A percentile compares a stretch with the other conserved stretches of the same genome.
Conservation (phyloP, 345 rosid species). For the Populus pruinosa region DNA sequence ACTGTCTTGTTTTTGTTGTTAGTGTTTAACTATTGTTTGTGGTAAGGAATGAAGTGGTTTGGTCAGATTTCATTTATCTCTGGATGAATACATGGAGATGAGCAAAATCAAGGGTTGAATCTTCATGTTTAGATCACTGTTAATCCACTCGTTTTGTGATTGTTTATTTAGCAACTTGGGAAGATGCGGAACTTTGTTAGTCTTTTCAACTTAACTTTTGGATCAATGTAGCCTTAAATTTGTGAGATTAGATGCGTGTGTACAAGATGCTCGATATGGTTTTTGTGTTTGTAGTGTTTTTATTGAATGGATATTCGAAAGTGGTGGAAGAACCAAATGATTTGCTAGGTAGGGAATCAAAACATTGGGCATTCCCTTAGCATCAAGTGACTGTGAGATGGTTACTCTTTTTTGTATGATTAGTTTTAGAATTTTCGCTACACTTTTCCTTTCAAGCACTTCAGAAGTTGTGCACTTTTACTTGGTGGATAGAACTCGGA, state of each 20-base stretch:
- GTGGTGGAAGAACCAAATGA: neutral
- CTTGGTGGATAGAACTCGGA: neutral
- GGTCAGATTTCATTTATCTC: neutral
- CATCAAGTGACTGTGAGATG: neutral
- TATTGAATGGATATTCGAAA: neutral
- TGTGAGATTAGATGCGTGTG: neutral
- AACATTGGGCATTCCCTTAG: neutral
- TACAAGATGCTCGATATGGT: neutral
- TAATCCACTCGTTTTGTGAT: neutral
- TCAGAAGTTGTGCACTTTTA: neutral
- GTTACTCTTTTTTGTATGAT: neutral
- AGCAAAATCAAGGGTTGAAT: neutral
- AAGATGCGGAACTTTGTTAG: neutral
- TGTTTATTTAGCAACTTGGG: neutral
- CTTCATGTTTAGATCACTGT: neutral
- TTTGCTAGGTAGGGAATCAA: neutral
- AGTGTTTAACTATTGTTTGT: neutral
- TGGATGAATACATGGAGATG: neutral
- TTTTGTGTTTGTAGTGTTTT: neutral
- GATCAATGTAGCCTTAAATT: conserved; percentile 1
- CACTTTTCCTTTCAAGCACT: neutral
- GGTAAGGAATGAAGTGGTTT: neutral
- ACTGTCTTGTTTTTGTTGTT: neutral
- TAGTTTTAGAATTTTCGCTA: neutral
- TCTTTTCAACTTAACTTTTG: neutral